phyloP scores from a whole-genome alignment of 768 basidiomycete genomes.

The Tylopilus felleus region DNA sequence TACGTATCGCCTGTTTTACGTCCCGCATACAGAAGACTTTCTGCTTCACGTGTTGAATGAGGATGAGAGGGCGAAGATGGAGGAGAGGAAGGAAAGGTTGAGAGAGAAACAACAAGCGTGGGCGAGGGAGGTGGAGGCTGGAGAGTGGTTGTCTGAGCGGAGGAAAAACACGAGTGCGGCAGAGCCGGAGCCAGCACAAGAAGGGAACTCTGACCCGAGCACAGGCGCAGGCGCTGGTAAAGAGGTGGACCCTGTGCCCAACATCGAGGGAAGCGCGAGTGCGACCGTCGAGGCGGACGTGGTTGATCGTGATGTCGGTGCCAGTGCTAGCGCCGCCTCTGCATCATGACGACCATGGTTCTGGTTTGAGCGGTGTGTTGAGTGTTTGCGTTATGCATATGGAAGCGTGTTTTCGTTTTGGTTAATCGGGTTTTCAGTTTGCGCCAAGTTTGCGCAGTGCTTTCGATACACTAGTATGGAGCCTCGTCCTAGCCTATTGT shows the following conservation, averaged over 20 bases:
- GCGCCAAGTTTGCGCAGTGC: no score
- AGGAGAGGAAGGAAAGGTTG: not conserved
- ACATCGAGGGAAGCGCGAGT: not conserved
- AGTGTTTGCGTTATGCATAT: no score
- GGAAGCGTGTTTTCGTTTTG: not conserved
- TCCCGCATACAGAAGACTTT: slow-evolving; percentile 27
- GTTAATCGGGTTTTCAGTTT: not conserved
- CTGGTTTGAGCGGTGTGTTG: no score
- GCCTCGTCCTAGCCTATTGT: no score
- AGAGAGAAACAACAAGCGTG: slow-evolving; percentile 12
- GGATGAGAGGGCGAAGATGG: slow-evolving; percentile 5
- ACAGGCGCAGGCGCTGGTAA: not conserved
- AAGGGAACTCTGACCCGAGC: not conserved
- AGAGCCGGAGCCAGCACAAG: not conserved
- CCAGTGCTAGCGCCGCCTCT: not conserved
- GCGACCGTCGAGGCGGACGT: not conserved
- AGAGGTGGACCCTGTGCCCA: not conserved
- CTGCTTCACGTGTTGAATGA: slow-evolving; percentile 9
- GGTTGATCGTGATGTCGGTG: not conserved
- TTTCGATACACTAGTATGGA: no score
- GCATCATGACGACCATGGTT: slow-evolving; percentile 9
- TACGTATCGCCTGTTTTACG: slow-evolving; percentile 27
- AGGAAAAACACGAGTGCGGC: not conserved
- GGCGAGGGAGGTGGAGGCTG: slow-evolving; percentile 14
- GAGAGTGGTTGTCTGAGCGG: slow-evolving; percentile 11